Percentiles rank a stretch among this genome's conserved stretches.
phyloP scores from a whole-genome alignment of 2,329 filamentous ascomycete species.

The Escovopsis sp. region DNA sequence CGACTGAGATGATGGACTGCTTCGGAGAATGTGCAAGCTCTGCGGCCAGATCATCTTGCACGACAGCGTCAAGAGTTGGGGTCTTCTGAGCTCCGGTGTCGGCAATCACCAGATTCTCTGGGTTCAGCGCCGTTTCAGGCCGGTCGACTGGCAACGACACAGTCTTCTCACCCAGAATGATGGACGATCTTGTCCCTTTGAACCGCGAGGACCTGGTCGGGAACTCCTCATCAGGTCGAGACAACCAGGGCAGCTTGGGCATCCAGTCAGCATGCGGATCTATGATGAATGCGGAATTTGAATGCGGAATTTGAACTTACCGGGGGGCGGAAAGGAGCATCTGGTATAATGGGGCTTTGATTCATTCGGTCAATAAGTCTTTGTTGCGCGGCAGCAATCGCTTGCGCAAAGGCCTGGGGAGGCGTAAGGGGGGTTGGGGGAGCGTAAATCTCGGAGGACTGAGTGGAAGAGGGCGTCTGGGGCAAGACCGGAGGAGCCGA shows the following conservation, averaged over 20 bases:
- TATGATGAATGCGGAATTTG: not conserved
- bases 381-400: slow-evolving; percentile 3
- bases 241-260: slow-evolving; percentile 42
- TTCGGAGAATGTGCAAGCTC: not conserved
- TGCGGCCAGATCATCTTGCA: not conserved
- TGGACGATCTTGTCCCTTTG: slow-evolving; percentile 28
- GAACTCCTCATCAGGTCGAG: slow-evolving; percentile 35
- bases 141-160: slow-evolving; percentile 30
- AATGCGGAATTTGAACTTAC: slow-evolving; percentile 25
- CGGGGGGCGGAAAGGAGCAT: slow-evolving; percentile 30
- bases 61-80: not conserved
- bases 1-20: not conserved
- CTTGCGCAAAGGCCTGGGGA: slow-evolving; percentile 22
- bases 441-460: slow-evolving; percentile 28
- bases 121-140: slow-evolving; percentile 18
- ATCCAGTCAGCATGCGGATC: slow-evolving; percentile 1
- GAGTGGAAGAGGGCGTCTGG: slow-evolving; percentile 39
- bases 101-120: slow-evolving; percentile 8
- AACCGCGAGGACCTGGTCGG: slow-evolving; percentile 25
- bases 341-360: slow-evolving; percentile 5
- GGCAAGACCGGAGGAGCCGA: slow-evolving; percentile 27
- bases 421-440: slow-evolving; percentile 35
- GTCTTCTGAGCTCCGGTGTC: slow-evolving; percentile 4
- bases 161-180: slow-evolving; percentile 21
- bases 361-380: slow-evolving; percentile 1